phyloP scores from a whole-genome alignment of 768 basidiomycete genomes.

The Russula griseocarnosa region DNA sequence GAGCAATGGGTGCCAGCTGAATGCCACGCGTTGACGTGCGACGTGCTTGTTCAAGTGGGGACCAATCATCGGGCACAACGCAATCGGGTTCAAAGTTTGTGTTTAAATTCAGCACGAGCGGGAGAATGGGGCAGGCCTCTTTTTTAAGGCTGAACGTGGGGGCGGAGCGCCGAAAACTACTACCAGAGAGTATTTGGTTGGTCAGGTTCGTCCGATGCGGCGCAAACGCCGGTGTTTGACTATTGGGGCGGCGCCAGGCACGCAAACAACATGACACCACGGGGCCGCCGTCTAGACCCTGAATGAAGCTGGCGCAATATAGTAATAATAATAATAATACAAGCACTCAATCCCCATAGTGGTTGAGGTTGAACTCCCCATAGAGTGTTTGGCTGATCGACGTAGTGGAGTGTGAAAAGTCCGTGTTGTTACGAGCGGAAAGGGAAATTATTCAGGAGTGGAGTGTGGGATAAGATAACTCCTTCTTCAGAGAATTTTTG shows the following conservation, averaged over 20 bases:
- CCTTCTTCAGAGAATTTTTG: no score
- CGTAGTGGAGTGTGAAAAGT: neutral
- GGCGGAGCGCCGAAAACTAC: constrained; percentile 24
- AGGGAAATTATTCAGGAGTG: constrained; percentile 9
- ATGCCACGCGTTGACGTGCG: constrained; percentile 18
- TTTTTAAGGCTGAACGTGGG: constrained; percentile 11
- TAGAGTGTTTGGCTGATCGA: constrained; percentile 9
- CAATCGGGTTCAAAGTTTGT: constrained; percentile 4
- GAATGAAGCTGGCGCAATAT: neutral
- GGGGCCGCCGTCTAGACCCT: constrained; percentile 25
- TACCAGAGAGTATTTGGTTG: constrained; percentile 1
- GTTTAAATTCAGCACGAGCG: constrained; percentile 7
- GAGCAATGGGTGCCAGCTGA: constrained; percentile 8
- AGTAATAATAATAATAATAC: no score
- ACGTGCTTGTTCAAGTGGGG: constrained; percentile 1
- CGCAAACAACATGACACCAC: constrained; percentile 20
- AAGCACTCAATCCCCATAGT: no score
- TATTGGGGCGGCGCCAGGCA: constrained; percentile 23
- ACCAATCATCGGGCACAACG: constrained; percentile 7
- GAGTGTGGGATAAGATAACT: neutral
- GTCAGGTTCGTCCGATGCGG: constrained; percentile 24
- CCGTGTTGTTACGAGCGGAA: neutral
- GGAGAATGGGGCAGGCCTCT: neutral
- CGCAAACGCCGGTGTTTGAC: constrained; percentile 14
- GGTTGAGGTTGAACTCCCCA: no score